Base-by-base conservation (phyloP, 192 early-diverging fungal genomes). In the Entomortierella parvispora region DNA sequence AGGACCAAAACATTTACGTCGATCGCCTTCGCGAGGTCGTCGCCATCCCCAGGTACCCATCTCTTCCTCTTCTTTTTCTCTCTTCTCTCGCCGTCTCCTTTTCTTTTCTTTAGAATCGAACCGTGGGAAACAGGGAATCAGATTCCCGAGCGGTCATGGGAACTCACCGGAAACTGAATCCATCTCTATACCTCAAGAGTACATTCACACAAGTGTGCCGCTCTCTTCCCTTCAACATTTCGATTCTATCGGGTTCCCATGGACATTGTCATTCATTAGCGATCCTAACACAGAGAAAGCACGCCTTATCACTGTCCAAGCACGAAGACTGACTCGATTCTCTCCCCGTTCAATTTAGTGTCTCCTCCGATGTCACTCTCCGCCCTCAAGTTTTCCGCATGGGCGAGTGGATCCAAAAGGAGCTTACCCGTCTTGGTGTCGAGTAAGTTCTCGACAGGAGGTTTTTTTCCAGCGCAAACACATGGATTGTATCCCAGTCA, bases 301-400 rank as follows among this genome's bases (percentile, higher is more conserved):
- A 61, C 59, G 51, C 62, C 40, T 43, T 29, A 17, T 32, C 22
- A 44, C 15, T 12, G 48, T 25, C 15, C 48, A 18, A 25, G 2
- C 23, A 18, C 23, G 48, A 11, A 9, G 12, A 2, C 23, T 2
- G 20, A 49, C 48, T 20, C n/a, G 8, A 18, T 20, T n/a, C 20
- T 40, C 42, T 69, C 23, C 53, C 46, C 31, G n/a, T 28, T 56
- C 29, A 49, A 55, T 51, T 62, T 71, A 92, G 91, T 83, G 88
- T 91, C 58, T 92, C 90, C 80, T 84, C 89, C 66, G 93, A 94
- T 55, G 90, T 88, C 23, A 69, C 78, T 46, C 82, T 86, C 69
- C 93, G 97, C 47, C 83, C 82, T 43, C 90, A 96, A 5, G 96
- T 98, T 3, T 85, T 94, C 66, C 83, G 85, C 23, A 99, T 99